Conservation (phyloP, 2,329 filamentous ascomycete genomes). For the Fusarium pilosicola region DNA sequence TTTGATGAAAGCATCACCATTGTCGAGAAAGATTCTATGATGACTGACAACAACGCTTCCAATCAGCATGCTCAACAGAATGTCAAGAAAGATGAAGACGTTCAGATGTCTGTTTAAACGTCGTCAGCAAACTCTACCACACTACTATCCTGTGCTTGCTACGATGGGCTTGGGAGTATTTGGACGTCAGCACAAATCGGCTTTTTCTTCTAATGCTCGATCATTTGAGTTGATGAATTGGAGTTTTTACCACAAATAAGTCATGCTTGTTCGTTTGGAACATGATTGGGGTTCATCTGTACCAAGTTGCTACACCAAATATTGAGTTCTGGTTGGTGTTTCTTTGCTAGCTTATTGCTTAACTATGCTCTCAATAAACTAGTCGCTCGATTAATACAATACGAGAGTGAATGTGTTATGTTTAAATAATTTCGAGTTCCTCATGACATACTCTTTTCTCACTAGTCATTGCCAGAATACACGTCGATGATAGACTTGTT, state of each 20-base stretch:
- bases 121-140: not conserved
- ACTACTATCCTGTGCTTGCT: not conserved
- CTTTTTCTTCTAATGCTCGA: not conserved
- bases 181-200: not conserved
- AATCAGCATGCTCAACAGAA: not conserved
- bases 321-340: conserved; percentile 11
- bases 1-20: not conserved
- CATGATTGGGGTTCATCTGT: not conserved
- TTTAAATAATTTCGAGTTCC: no score
- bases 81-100: not conserved
- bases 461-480: no score
- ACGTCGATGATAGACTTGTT: not conserved
- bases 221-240: not conserved
- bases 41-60: not conserved
- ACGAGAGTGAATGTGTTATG: not conserved
- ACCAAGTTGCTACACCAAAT: not conserved
- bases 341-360: not conserved
- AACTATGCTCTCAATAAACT: not conserved
- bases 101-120: not conserved
- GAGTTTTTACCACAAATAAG: not conserved
- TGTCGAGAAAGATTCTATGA: not conserved
- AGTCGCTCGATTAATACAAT: no score
- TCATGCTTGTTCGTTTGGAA: not conserved
- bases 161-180: not conserved
- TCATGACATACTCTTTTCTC: not conserved